phyloP scores from a whole-genome alignment of 1,284 basidiomycete genomes.

The Schizopora paradoxa region DNA sequence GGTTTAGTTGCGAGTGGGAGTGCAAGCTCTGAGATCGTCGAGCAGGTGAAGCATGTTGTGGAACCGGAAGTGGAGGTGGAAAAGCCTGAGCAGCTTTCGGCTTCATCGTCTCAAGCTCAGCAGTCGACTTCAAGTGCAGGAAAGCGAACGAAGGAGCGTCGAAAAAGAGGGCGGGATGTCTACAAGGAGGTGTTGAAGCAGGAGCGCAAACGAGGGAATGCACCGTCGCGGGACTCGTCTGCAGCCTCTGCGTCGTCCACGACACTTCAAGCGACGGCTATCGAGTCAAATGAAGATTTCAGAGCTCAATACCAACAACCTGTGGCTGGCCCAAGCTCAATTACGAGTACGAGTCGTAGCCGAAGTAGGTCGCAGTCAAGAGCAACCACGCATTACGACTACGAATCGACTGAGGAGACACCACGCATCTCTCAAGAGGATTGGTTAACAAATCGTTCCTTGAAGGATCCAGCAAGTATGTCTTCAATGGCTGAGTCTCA shows the following conservation, averaged over 20 bases:
- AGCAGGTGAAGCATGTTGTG: neutral
- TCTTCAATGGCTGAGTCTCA: no score
- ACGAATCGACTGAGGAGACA: slow-evolving; percentile 14
- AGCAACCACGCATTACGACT: slow-evolving; percentile 4
- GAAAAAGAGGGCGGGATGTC: slow-evolving; percentile 16
- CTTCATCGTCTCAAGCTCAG: neutral
- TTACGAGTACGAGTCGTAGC: slow-evolving; percentile 2
- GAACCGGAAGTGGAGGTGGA: neutral
- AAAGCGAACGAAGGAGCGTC: slow-evolving; percentile 16
- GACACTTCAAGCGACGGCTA: neutral
- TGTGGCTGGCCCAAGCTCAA: slow-evolving; percentile 4
- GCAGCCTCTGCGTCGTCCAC: neutral
- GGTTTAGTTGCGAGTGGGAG: neutral
- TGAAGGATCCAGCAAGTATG: no score
- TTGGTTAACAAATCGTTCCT: no score
- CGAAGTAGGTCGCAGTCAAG: slow-evolving; percentile 9
- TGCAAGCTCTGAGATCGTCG: neutral
- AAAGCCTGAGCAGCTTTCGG: neutral
- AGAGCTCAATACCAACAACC: no score
- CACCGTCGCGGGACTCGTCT: slow-evolving; percentile 4
- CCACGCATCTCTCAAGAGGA: no score
- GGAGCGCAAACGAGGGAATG: no score
- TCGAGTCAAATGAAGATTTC: no score
- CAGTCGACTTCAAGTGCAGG: neutral
- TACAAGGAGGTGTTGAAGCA: slow-evolving; percentile 14